These are phyloP conservation scores for Adiantum capillusveneris DNA, from an alignment of 75 land plant genomes.

Conservation along the genomic window DNA sequence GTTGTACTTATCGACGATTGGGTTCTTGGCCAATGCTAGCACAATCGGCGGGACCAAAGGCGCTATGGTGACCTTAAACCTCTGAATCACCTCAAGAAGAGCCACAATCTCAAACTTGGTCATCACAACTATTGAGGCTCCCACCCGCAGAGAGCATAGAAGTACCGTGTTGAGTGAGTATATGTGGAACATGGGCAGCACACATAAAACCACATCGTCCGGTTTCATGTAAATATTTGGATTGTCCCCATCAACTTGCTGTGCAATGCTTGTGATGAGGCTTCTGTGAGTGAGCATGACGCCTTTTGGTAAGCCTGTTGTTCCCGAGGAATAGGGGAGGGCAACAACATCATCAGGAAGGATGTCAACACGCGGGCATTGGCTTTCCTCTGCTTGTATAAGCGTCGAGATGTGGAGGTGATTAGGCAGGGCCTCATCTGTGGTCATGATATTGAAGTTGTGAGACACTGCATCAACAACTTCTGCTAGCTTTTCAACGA, in stretches of 20 bases:
- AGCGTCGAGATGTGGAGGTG: conserved; percentile 26
- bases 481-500: conserved; percentile 39
- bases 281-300: conserved; percentile 77
- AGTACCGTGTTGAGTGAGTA: conserved; percentile 66
- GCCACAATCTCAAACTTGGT: conserved; percentile 49
- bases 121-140: conserved; percentile 57
- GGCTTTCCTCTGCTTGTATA: conserved; percentile 6
- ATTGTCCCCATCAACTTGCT: conserved; percentile 88
- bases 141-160: conserved; percentile 50
- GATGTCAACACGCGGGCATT: conserved; percentile 5
- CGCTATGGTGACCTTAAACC: conserved; percentile 51
- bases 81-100: conserved; percentile 54
- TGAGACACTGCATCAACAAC: conserved; percentile 16
- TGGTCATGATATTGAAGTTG: conserved; percentile 20
- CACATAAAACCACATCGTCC: conserved; percentile 64
- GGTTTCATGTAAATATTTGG: conserved; percentile 41
- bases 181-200: conserved; percentile 74
- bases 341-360: conserved; percentile 65
- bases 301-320: conserved; percentile 77
- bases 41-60: conserved; percentile 77
- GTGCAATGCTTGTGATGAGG: conserved; percentile 57
- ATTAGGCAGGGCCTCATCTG: background rate
- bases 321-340: conserved; percentile 75
- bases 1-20: conserved; percentile 42
- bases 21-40: conserved; percentile 54